phyloP scores from a whole-genome alignment of 768 basidiomycete genomes.

The Tephrocybe sp. region DNA sequence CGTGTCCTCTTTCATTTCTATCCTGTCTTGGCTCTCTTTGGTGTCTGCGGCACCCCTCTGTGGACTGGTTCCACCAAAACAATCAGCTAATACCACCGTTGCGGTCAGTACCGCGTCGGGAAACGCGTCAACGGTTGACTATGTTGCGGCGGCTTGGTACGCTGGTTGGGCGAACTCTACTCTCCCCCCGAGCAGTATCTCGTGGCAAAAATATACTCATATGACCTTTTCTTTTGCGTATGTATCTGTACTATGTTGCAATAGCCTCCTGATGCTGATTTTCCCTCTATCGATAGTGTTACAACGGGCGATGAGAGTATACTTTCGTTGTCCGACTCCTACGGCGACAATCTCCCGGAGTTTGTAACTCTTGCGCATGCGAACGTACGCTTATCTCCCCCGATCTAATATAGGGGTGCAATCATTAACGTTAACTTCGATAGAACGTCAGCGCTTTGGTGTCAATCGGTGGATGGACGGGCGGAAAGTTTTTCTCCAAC shows the following conservation, averaged over 20 bases:
- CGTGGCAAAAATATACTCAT: conserved; percentile 53
- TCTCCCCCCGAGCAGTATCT: conserved; percentile 40
- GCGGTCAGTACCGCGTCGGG: background rate
- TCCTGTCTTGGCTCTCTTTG: conserved; percentile 23
- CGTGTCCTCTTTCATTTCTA: conserved; percentile 6
- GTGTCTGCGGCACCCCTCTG: conserved; percentile 28
- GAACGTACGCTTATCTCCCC: conserved; percentile 28
- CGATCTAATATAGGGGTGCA: background rate
- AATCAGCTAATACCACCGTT: background rate
- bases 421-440: background rate
- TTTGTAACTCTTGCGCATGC: conserved; percentile 51
- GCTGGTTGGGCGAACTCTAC: conserved; percentile 45
- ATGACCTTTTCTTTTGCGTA: conserved; percentile 50
- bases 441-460: conserved; percentile 56
- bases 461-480: conserved; percentile 72
- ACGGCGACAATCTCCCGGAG: conserved; percentile 38
- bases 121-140: conserved; percentile 20
- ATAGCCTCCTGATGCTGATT: background rate
- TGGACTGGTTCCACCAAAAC: conserved; percentile 29
- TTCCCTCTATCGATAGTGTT: conserved; percentile 22
- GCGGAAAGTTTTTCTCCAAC: conserved; percentile 60
- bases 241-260: conserved; percentile 12
- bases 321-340: conserved; percentile 30
- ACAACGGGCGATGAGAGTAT: conserved; percentile 32
- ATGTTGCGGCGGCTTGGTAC: conserved; percentile 55